Base-by-base conservation (phyloP, 2,329 filamentous ascomycete genomes). In the Trichoderma gracile region DNA sequence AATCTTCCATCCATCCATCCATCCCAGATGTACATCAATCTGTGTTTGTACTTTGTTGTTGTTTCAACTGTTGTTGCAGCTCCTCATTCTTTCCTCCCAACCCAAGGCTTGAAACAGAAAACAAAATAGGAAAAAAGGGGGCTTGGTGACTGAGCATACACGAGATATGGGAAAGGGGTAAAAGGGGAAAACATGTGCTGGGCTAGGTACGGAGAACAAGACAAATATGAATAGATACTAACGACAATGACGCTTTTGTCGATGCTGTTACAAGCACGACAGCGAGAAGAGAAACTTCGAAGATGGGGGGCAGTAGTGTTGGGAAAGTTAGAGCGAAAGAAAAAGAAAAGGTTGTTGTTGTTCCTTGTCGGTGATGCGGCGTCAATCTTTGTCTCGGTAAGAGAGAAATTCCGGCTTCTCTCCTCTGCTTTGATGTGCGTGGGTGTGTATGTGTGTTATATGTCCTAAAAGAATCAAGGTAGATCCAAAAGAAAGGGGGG, bases 401-500 rank as follows among this genome's bases (percentile, higher is more conserved):
- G 45, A 63, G 46, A 57, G 47, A 58, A 61, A 38, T 50, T n/a
- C 42, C 23, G 54, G 21, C n/a, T n/a, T 49, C 50, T 27, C 33
- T 50, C 49, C 50, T 33, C 33, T 33, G 52, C 53, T 23, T 56
- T 21, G 30, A 54, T 54, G 40, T 52, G 49, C 49, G 49, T 52
- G 42, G 15, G 42, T 58, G 55, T 27, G 14, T 14, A 38, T 38
- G 27, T 49, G 49, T 38, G 40, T n/a, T n/a, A n/a, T 30, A 23
- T 62, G 58, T 62, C 49, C 59, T 62, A 49, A 62, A 54, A 62
- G 49, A 54, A 62, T 62, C 49, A 62, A 62, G 46, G 25, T 25
- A 33, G 53, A 54, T 53, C 45, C 47, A 64, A 66, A 50, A 64
- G 55, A n/a, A 52, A 19, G 42, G 54, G 40, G 17, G 33, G 21